Evolutionary conservation across 352 stramenopile genomes (phyloP), one percentile per base, ranked within the genome.

Genomic region (Phytophthora sojae): DNA sequence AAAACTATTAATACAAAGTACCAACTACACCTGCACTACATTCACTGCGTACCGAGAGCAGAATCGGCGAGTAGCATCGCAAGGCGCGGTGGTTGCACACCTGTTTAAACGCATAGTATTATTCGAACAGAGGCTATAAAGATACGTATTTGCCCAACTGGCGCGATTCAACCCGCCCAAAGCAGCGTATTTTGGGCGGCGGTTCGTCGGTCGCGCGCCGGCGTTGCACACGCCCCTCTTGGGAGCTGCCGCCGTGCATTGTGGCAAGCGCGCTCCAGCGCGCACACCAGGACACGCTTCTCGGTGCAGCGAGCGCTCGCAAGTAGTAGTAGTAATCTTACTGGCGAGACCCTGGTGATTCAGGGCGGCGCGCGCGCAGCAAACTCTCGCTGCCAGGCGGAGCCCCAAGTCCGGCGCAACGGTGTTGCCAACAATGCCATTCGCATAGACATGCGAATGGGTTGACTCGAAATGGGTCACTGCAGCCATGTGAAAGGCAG

Each of bases 391-490:
- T 15, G 42, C 35, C 57, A 54, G 53, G 57, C 44, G 26, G 57
- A 64, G 55, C 57, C 44, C 44, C 51, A 6, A 39, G 57, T 64
- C 45, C 58, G 45, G 58, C 58, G 58, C 58, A 57, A 26, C 57
- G 49, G 29, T 12, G 17, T 21, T 8, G 17, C 30, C 32, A 39
- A 39, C 32, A 30, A 39, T 39, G 32, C 9, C 9, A 14, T 14
- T n/a, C 26, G 42, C 57, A 71, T 45, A 64, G 54, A 35, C 21
- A 55, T 62, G 62, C 26, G 19, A 62, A 70, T 65, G 56, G 64
- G 64, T 64, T 60, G 49, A 61, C 59, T 39, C 19, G 45, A 65
- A 63, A 32, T 61, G 55, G 15, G 32, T 14, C 32, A 39, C 9
- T n/a, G 6, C 15, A 44, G 9, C 51, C 23, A 23, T 25, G 25